Evolutionary conservation across 768 basidiomycete species (phyloP).

Genomic region (Leccinum longicurvipes): DNA sequence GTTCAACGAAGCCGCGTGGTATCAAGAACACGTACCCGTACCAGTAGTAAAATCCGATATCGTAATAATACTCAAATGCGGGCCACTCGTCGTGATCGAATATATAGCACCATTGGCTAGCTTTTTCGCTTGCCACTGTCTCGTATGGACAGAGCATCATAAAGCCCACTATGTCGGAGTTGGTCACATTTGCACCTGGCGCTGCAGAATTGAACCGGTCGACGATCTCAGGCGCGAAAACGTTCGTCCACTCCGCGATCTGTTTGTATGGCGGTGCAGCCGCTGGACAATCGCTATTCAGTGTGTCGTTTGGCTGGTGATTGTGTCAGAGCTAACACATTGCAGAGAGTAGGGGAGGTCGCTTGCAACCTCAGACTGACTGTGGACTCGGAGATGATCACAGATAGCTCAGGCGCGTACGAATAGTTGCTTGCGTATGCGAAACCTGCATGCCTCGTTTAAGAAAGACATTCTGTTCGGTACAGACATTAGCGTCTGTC

Average conservation of each 20-base stretch:
- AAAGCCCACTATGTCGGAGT: slow-evolving; percentile 52
- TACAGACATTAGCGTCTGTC: neutral
- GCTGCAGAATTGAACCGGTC: slow-evolving; percentile 55
- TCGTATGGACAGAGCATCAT: slow-evolving; percentile 78
- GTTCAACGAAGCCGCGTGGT: too few species aligned
- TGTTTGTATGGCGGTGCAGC: slow-evolving; percentile 25
- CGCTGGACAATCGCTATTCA: slow-evolving; percentile 60
- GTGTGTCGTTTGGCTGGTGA: slow-evolving; percentile 53
- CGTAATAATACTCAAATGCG: slow-evolving; percentile 61
- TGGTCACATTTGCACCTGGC: slow-evolving; percentile 57
- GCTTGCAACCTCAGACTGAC: slow-evolving; percentile 32
- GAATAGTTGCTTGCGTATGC: slow-evolving; percentile 43
- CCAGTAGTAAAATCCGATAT: slow-evolving; percentile 72
- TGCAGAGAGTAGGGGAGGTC: neutral
- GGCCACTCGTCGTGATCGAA: slow-evolving; percentile 61
- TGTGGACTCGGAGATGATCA: slow-evolving; percentile 49
- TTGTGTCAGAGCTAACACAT: too few species aligned
- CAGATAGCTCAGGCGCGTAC: slow-evolving; percentile 45
- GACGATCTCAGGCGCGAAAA: slow-evolving; percentile 53
- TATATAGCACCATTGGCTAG: slow-evolving; percentile 64
- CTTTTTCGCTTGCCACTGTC: slow-evolving; percentile 44
- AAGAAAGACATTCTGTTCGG: neutral
- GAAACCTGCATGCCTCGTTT: slow-evolving; percentile 31
- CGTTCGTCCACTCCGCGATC: slow-evolving; percentile 43
- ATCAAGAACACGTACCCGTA: slow-evolving; percentile 42